Conservation (phyloP, 208 protist genomes). For the Crithidia expoeki region DNA sequence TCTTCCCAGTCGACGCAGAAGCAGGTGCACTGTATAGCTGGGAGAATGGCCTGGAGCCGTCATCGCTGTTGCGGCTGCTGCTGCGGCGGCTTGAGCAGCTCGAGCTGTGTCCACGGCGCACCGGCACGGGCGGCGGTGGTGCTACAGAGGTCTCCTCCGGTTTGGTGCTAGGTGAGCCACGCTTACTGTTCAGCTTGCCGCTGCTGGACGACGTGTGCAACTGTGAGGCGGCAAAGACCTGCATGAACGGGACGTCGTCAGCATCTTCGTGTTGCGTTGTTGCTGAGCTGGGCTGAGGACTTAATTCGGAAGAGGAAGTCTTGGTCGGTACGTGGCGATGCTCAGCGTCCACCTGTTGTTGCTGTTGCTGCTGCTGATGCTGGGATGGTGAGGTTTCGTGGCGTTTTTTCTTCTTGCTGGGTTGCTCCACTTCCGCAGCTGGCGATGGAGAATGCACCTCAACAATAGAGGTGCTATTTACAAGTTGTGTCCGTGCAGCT, state of each 20-base stretch:
- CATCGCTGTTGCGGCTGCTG: constrained; percentile 1
- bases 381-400: constrained; percentile 9
- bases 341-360: background rate
- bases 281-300: background rate
- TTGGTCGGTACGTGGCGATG: background rate
- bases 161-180: constrained; percentile 4
- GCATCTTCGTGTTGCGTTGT: background rate
- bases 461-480: background rate
- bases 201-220: constrained; percentile 10
- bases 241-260: constrained; percentile 23
- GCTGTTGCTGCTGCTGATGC: background rate
- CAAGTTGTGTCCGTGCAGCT: background rate
- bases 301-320: background rate
- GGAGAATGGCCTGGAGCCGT: constrained; percentile 15
- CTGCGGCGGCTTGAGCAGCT: background rate
- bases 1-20: constrained; percentile 15
- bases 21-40: constrained; percentile 13
- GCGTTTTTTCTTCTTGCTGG: constrained; percentile 32
- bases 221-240: constrained; percentile 2
- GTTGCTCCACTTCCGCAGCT: background rate
- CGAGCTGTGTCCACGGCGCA: constrained; percentile 6
- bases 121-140: constrained; percentile 3
- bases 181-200: constrained; percentile 15
- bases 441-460: background rate
- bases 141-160: background rate